Evolutionary conservation across 1,284 basidiomycete species (phyloP).

Genomic region (Microbotryomycetes sp.): DNA sequence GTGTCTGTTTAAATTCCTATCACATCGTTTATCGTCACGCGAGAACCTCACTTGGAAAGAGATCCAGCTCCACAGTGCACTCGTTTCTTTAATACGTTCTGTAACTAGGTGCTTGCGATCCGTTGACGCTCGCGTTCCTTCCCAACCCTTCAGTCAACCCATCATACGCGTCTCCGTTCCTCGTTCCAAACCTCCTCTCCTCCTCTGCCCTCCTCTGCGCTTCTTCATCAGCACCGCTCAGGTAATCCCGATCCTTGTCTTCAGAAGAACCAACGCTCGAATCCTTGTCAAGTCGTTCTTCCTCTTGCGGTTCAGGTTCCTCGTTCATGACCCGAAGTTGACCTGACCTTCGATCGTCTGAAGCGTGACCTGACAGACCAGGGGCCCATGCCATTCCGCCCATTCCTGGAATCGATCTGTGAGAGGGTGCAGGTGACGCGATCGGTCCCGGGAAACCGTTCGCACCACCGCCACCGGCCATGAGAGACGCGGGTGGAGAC

Average conservation of each 20-base stretch:
- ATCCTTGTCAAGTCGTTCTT: background rate
- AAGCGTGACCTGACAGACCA: background rate
- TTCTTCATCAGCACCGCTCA: background rate
- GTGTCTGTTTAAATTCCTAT: too few relatives aligned
- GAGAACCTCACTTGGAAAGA: too few relatives aligned
- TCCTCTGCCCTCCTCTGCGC: background rate
- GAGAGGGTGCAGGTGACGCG: background rate
- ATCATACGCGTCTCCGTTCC: slow-evolving; percentile 8
- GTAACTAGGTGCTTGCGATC: background rate
- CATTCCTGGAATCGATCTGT: slow-evolving; percentile 8
- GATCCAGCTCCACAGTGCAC: too few relatives aligned
- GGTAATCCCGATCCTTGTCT: too few relatives aligned
- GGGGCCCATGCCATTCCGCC: background rate
- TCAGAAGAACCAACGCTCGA: background rate
- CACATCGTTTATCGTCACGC: too few relatives aligned
- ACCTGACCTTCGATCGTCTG: background rate
- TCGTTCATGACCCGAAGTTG: slow-evolving; percentile 9
- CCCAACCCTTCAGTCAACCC: slow-evolving; percentile 10
- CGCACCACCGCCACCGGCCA: too few relatives aligned
- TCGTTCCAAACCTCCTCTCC: background rate
- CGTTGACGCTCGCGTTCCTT: background rate
- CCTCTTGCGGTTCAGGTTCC: background rate
- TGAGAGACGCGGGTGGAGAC: background rate
- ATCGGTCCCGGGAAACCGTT: background rate
- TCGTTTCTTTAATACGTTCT: background rate